These are phyloP conservation scores for Tubosaeta sp. DNA, from an alignment of 768 basidiomycete genomes.

Conservation along the genomic window DNA sequence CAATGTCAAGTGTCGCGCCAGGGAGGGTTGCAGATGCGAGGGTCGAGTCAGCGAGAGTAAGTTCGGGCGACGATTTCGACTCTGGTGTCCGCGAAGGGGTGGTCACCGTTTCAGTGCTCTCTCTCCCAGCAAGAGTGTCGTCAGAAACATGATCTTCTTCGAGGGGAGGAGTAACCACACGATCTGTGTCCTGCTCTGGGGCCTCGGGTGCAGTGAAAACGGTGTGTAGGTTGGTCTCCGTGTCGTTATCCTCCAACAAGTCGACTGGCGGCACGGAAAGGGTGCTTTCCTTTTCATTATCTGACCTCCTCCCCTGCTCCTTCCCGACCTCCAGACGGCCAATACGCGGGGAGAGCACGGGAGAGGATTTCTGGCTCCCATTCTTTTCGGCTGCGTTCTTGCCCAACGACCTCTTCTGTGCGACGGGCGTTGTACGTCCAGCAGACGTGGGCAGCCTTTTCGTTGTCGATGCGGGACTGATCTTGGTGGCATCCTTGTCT, in stretches of 20 bases:
- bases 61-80: slow-evolving; percentile 15
- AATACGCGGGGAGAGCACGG: slow-evolving; percentile 15
- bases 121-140: slow-evolving; percentile 19
- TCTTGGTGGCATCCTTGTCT: slow-evolving; percentile 19
- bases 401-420: slow-evolving; percentile 17
- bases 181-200: slow-evolving; percentile 6
- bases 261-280: slow-evolving; percentile 27
- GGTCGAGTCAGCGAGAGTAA: slow-evolving; percentile 22
- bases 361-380: slow-evolving; percentile 11
- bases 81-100: slow-evolving; percentile 16
- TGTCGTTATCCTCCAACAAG: slow-evolving; percentile 32
- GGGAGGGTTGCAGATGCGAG: slow-evolving; percentile 20
- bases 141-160: slow-evolving; percentile 17
- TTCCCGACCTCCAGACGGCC: slow-evolving; percentile 17
- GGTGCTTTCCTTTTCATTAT: slow-evolving; percentile 15
- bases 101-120: slow-evolving; percentile 28
- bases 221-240: slow-evolving; percentile 17
- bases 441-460: slow-evolving; percentile 20
- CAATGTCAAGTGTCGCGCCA: slow-evolving; percentile 77
- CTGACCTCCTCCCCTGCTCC: slow-evolving; percentile 37
- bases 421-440: slow-evolving; percentile 21
- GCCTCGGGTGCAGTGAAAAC: slow-evolving; percentile 21
- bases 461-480: slow-evolving; percentile 16
- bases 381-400: slow-evolving; percentile 12
- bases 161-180: slow-evolving; percentile 2